A percentile compares a stretch with the other conserved stretches of the same genome.
phyloP scores from a whole-genome alignment of 805 yeast genomes.

The Teunomyces lycoperdinae region DNA sequence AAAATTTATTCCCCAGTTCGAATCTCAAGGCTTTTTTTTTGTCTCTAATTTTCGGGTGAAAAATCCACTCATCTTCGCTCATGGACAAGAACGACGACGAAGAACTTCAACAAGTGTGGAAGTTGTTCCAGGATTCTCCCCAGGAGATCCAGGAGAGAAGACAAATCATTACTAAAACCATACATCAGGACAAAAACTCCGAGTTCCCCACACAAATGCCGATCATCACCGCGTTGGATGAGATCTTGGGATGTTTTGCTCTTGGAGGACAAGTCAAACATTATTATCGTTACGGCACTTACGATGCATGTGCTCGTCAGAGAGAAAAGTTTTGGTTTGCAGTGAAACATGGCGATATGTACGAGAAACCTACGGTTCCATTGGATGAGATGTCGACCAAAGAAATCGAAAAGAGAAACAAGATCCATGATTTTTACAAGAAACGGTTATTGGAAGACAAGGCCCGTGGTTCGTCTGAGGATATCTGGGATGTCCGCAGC shows the following conservation, averaged over 20 bases:
- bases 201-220: constrained; percentile 34
- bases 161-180: constrained; percentile 18
- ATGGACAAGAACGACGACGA: constrained; percentile 23
- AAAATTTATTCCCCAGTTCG: too few relatives aligned
- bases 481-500: constrained; percentile 65
- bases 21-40: too few relatives aligned
- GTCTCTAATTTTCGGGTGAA: neutral
- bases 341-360: constrained; percentile 46
- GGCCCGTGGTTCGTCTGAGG: constrained; percentile 74
- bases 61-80: neutral
- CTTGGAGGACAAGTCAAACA: constrained; percentile 85
- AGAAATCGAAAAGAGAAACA: constrained; percentile 47
- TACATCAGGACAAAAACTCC: constrained; percentile 16
- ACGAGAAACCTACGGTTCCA: constrained; percentile 31
- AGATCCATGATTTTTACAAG: constrained; percentile 70
- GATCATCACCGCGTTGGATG: constrained; percentile 77
- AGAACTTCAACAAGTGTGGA: constrained; percentile 31
- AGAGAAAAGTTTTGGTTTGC: constrained; percentile 81
- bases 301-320: constrained; percentile 67
- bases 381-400: constrained; percentile 26
- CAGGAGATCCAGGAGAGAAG: constrained; percentile 25
- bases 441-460: constrained; percentile 57
- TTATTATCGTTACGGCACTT: constrained; percentile 79
- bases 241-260: constrained; percentile 80
- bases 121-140: constrained; percentile 28